These are phyloP conservation scores for Cyberlindnera amylophila DNA, from an alignment of 805 yeast species.

Conservation along the genomic window DNA sequence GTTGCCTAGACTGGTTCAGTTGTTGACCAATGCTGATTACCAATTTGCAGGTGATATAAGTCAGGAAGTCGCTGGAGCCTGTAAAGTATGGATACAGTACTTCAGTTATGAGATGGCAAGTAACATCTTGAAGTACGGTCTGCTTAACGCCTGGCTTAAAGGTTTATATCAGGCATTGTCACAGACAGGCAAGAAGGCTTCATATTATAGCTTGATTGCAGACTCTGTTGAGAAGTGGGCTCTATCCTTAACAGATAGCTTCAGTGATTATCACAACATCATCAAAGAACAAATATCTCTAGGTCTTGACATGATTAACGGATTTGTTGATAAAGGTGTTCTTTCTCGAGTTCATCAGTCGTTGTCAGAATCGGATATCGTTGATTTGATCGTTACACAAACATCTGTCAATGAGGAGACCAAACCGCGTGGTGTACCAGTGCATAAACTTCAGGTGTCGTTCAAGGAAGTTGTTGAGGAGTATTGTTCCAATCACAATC, in stretches of 20 bases:
- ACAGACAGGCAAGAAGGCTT: background rate
- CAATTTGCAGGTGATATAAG: slow-evolving; percentile 19
- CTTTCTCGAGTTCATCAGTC: slow-evolving; percentile 12
- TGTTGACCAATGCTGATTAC: slow-evolving; percentile 6
- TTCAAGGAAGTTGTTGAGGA: slow-evolving; percentile 65
- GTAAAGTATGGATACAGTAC: slow-evolving; percentile 25
- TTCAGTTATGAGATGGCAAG: slow-evolving; percentile 19
- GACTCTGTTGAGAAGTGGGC: background rate
- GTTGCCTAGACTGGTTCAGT: slow-evolving; percentile 21
- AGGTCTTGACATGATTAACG: slow-evolving; percentile 32
- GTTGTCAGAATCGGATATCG: background rate
- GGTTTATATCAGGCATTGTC: slow-evolving; percentile 13
- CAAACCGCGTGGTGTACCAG: slow-evolving; percentile 37
- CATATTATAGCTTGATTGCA: slow-evolving; percentile 1
- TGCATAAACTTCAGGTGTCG: slow-evolving; percentile 40
- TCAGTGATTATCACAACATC: slow-evolving; percentile 1
- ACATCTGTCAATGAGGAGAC: slow-evolving; percentile 1
- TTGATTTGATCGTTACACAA: background rate
- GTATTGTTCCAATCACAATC: slow-evolving; percentile 49
- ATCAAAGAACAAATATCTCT: slow-evolving; percentile 15
- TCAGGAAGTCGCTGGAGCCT: slow-evolving; percentile 14
- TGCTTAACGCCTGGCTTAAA: slow-evolving; percentile 32
- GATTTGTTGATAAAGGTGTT: slow-evolving; percentile 22
- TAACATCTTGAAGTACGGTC: slow-evolving; percentile 29
- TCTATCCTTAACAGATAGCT: background rate